Percentiles rank a stretch among this genome's conserved stretches.
Conservation (phyloP, 306 rosid species). For the Malus orientalis region DNA sequence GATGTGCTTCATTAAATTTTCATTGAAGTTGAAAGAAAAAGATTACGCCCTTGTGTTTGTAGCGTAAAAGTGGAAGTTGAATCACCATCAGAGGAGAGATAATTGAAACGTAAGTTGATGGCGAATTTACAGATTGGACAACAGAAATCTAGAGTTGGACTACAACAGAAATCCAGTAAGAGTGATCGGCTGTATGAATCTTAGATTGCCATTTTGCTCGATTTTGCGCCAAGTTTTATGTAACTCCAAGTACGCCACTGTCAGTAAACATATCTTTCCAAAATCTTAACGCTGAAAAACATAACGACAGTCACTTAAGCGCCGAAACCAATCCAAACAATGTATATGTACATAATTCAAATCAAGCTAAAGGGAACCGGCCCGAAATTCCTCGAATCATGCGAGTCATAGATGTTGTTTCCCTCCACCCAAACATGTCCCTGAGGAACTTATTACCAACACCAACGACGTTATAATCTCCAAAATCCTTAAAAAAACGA, state of each 20-base stretch:
- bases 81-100: not conserved
- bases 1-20: not conserved
- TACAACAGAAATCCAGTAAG: too few relatives aligned
- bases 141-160: too few relatives aligned
- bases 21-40: not conserved
- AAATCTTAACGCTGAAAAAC: too few relatives aligned
- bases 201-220: too few relatives aligned
- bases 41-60: not conserved
- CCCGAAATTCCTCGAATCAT: slow-evolving; percentile 70
- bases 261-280: too few relatives aligned
- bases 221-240: too few relatives aligned
- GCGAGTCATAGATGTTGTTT: slow-evolving; percentile 38
- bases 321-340: not conserved
- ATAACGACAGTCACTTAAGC: too few relatives aligned
- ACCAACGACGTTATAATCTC: not conserved
- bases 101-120: not conserved
- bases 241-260: too few relatives aligned
- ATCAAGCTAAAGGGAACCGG: slow-evolving; percentile 34
- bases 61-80: not conserved
- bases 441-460: slow-evolving; percentile 48
- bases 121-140: not conserved
- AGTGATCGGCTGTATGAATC: too few relatives aligned
- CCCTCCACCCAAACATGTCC: slow-evolving; percentile 81
- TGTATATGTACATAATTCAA: not conserved
- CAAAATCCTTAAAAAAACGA: not conserved